Evolutionary conservation across 768 basidiomycete genomes (phyloP).

Genomic region (Lanmaoa rubissima): DNA sequence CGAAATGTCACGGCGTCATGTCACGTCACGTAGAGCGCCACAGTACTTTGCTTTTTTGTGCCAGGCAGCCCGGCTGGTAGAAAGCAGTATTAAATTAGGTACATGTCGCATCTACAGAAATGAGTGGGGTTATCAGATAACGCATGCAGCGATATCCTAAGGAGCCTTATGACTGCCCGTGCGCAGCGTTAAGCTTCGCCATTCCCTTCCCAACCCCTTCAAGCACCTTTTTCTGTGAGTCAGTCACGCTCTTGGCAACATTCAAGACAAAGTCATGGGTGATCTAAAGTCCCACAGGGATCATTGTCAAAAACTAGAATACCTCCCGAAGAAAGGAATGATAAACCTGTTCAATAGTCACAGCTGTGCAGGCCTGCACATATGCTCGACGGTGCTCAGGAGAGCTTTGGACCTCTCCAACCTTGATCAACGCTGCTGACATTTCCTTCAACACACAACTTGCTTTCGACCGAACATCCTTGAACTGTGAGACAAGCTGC

Average conservation of each 20-base stretch:
- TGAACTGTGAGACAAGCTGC: constrained; percentile 68
- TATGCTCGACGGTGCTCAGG: constrained; percentile 52
- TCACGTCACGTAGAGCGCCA: constrained; percentile 10
- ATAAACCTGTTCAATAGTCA: constrained; percentile 38
- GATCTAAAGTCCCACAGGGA: constrained; percentile 39
- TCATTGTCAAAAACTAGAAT: neutral
- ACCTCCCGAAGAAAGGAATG: neutral
- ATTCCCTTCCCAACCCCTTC: constrained; percentile 75
- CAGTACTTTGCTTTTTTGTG: neutral
- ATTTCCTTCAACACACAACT: constrained; percentile 55
- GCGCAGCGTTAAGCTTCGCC: constrained; percentile 45
- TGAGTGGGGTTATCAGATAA: constrained; percentile 26
- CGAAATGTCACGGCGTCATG: constrained; percentile 25
- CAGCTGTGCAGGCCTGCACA: constrained; percentile 48
- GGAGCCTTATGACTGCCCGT: constrained; percentile 28
- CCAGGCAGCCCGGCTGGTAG: too few species aligned
- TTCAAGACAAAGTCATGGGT: constrained; percentile 61
- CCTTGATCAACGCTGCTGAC: constrained; percentile 47
- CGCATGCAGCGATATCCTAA: constrained; percentile 4
- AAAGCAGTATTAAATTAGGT: neutral
- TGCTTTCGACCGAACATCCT: constrained; percentile 56
- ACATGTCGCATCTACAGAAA: constrained; percentile 16
- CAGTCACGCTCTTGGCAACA: constrained; percentile 62
- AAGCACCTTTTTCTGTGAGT: constrained; percentile 67
- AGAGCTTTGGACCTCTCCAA: constrained; percentile 51